These are phyloP conservation scores for Artomyces pyxidatus DNA, from an alignment of 768 basidiomycete species.

Conservation along the genomic window DNA sequence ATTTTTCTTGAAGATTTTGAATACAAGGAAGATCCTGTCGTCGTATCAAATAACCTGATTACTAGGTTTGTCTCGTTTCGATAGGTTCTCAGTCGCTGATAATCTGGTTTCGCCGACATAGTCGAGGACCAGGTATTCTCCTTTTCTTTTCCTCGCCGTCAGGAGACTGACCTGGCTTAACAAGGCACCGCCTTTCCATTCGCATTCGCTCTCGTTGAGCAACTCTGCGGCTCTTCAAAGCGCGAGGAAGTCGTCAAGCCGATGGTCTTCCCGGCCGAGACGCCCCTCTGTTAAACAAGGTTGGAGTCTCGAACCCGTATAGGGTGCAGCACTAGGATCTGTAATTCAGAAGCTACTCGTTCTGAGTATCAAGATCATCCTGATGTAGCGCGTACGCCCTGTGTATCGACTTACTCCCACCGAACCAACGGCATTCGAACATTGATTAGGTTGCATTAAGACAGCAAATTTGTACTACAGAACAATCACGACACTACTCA, in stretches of 20 bases:
- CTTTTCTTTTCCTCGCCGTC: neutral
- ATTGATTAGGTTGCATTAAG: too few relatives aligned
- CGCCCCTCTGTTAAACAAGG: slow-evolving; percentile 14
- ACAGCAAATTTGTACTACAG: too few relatives aligned
- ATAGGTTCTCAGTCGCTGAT: slow-evolving; percentile 1
- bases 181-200: slow-evolving; percentile 75
- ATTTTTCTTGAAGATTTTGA: slow-evolving; percentile 45
- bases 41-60: slow-evolving; percentile 62
- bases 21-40: slow-evolving; percentile 67
- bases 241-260: slow-evolving; percentile 52
- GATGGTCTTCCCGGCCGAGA: slow-evolving; percentile 62
- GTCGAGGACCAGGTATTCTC: slow-evolving; percentile 62
- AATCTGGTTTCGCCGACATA: slow-evolving; percentile 19
- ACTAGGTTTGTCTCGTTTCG: slow-evolving; percentile 48
- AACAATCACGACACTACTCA: too few relatives aligned
- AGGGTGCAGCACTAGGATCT: too few relatives aligned
- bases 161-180: neutral
- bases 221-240: slow-evolving; percentile 56
- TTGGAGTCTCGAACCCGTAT: too few relatives aligned
- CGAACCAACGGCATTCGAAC: too few relatives aligned
- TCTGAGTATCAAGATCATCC: too few relatives aligned
- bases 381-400: too few relatives aligned
- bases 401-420: too few relatives aligned
- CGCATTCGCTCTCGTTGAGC: slow-evolving; percentile 66
- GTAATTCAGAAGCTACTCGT: too few relatives aligned